Evolutionary conservation across 2,329 filamentous ascomycete species (phyloP).

Genomic region (Lachnellula hyalina): DNA sequence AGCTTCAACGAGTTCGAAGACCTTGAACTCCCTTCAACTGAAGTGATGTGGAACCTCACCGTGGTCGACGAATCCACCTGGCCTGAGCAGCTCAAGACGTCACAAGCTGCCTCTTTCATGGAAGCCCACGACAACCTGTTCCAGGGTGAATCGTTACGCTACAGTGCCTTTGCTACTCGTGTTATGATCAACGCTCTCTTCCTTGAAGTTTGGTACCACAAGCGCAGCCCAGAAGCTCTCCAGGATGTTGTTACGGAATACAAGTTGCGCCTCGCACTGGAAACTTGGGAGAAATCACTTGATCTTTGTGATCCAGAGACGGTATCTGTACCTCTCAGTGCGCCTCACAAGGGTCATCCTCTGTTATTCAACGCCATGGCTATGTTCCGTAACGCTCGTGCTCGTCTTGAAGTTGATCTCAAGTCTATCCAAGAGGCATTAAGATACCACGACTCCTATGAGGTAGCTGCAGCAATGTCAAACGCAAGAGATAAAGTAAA

Average conservation of each 20-base stretch:
- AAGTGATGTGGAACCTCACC: conserved; percentile 88
- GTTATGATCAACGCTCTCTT: conserved; percentile 99
- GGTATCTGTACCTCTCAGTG: conserved; percentile 81
- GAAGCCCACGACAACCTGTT: conserved; percentile 94
- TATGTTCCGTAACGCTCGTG: conserved; percentile 89
- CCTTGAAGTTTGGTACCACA: conserved; percentile 98
- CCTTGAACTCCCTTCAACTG: conserved; percentile 84
- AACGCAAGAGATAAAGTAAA: conserved; percentile 89
- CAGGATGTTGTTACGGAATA: conserved; percentile 98
- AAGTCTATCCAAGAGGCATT: conserved; percentile 92
- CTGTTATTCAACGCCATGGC: conserved; percentile 98
- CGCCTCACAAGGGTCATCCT: conserved; percentile 92
- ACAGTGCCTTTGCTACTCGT: conserved; percentile 93
- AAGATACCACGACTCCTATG: conserved; percentile 93
- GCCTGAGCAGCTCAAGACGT: conserved; percentile 69
- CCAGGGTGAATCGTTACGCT: conserved; percentile 82
- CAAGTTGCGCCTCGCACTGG: conserved; percentile 88
- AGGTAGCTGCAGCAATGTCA: conserved; percentile 95
- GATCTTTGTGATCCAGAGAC: conserved; percentile 89
- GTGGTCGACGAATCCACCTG: conserved; percentile 72
- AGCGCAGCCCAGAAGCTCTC: conserved; percentile 93
- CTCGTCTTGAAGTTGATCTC: conserved; percentile 87
- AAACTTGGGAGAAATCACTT: conserved; percentile 98
- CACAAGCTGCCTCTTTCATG: conserved; percentile 78
- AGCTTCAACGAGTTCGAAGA: conserved; percentile 98